Percentiles rank a stretch among this genome's conserved stretches.
Conservation (phyloP, 441 rosid genomes). For the Raphanus hybrid region DNA sequence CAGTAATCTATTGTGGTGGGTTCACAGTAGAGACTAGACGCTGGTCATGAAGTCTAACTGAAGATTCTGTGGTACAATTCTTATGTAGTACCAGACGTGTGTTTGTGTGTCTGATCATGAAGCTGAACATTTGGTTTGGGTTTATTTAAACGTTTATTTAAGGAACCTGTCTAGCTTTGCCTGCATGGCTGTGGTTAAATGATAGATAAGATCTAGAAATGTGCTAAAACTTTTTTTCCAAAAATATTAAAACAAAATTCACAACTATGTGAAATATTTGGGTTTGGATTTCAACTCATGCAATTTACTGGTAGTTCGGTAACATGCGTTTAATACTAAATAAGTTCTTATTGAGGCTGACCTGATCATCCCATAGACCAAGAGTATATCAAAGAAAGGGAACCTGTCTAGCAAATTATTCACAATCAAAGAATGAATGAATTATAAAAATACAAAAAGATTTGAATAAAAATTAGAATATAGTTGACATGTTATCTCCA, state of each 20-base stretch:
- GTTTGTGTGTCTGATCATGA: neutral
- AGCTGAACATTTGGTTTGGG: neutral
- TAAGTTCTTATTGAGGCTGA: no score
- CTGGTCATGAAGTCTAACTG: conserved; percentile 26
- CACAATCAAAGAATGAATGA: conserved; percentile 31
- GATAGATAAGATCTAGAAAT: no score
- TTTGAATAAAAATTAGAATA: conserved; percentile 30
- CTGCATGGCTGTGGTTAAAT: neutral
- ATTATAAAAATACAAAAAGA: conserved; percentile 15
- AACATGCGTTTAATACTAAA: no score
- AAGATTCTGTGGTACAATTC: neutral
- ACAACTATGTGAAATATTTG: no score
- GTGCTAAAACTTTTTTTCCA: no score
- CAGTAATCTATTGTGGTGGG: conserved; percentile 90
- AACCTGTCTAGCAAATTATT: conserved; percentile 14
- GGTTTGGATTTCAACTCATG: no score
- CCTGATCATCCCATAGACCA: no score
- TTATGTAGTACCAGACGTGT: conserved; percentile 26
- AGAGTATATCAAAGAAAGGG: neutral
- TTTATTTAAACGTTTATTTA: neutral
- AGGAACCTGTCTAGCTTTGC: neutral
- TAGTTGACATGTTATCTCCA: conserved; percentile 29
- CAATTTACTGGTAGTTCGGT: no score
- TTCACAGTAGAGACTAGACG: conserved; percentile 63
- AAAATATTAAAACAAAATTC: no score